phyloP scores from a whole-genome alignment of 805 yeast species.

The Teunomyces funiuensis region DNA sequence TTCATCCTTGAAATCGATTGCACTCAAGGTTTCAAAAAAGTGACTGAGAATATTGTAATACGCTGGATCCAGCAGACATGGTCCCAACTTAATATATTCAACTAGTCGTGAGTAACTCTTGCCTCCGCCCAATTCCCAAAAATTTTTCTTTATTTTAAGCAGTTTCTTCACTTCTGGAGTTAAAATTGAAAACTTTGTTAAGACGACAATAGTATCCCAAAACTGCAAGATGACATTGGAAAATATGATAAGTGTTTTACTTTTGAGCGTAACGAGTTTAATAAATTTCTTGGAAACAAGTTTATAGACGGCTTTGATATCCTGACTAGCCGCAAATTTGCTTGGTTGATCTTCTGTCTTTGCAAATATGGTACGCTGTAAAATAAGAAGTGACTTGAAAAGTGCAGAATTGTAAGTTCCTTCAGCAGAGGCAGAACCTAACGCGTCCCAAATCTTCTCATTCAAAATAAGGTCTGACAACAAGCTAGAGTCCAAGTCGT shows the following conservation, averaged over 20 bases:
- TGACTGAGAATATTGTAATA: constrained; percentile 40
- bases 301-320: constrained; percentile 33
- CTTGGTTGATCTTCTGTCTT: constrained; percentile 13
- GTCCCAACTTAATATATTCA: constrained; percentile 51
- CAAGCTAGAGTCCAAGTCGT: not conserved
- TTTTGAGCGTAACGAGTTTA: constrained; percentile 41
- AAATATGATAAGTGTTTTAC: constrained; percentile 33
- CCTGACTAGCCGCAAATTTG: constrained; percentile 11
- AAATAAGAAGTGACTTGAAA: constrained; percentile 27
- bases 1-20: constrained; percentile 6
- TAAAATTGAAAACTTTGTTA: constrained; percentile 31
- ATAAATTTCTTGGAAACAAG: constrained; percentile 44
- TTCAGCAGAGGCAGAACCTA: constrained; percentile 21
- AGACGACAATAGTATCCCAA: constrained; percentile 43
- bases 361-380: constrained; percentile 21
- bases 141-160: constrained; percentile 40
- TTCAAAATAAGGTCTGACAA: constrained; percentile 20
- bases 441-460: constrained; percentile 36
- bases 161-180: not conserved
- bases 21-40: constrained; percentile 19
- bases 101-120: constrained; percentile 41
- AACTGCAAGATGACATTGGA: constrained; percentile 49
- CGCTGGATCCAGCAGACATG: constrained; percentile 49
- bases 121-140: constrained; percentile 54
- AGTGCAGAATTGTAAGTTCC: constrained; percentile 31